phyloP scores from a whole-genome alignment of 257 asterid species.

The Schizonepeta tenuifolia region DNA sequence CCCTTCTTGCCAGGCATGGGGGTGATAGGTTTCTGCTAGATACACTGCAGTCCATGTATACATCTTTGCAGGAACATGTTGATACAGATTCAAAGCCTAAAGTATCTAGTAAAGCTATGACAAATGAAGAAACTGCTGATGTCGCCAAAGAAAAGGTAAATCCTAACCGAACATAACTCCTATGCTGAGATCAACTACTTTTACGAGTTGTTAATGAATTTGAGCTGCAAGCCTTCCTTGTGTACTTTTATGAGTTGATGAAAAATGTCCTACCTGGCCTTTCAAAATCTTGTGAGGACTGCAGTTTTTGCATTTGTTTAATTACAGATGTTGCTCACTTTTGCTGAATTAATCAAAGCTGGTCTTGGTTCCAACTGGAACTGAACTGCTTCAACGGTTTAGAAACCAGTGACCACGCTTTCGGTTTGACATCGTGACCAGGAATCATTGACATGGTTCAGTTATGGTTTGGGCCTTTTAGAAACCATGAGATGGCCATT shows the following conservation, averaged over 20 bases:
- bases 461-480: neutral
- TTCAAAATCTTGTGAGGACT: constrained; percentile 12
- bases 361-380: neutral
- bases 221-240: constrained; percentile 16
- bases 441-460: neutral
- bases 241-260: constrained; percentile 8
- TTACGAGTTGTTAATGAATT: constrained; percentile 5
- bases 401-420: neutral
- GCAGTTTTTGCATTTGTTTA: constrained; percentile 28
- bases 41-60: constrained; percentile 65
- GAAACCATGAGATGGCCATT: neutral
- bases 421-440: neutral
- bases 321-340: neutral
- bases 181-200: neutral
- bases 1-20: constrained; percentile 89
- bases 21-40: constrained; percentile 88
- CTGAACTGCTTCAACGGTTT: neutral
- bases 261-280: constrained; percentile 12
- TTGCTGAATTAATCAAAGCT: constrained; percentile 13
- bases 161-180: neutral
- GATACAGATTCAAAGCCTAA: constrained; percentile 53
- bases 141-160: constrained; percentile 91
- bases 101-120: constrained; percentile 49
- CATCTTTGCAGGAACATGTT: constrained; percentile 67
- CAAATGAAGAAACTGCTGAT: constrained; percentile 83